Base-by-base conservation (phyloP, 2,329 filamentous ascomycete species). In the Neophaeococcomyces aloes region DNA sequence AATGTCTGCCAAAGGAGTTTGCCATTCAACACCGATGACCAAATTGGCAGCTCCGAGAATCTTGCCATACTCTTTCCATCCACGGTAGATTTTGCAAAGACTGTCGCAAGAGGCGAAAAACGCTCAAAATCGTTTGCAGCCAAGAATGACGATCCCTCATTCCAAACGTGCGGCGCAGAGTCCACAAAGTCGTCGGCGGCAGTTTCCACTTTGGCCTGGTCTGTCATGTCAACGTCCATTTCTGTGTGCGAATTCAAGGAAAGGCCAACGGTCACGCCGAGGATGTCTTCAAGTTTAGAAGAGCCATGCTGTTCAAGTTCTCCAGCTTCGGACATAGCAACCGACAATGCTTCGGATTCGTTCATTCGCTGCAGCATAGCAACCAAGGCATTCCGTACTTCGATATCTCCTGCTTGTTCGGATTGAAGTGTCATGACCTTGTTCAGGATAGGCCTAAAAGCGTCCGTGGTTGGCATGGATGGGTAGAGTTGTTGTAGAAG, bases 211-310 rank as follows among this genome's bases (percentile, higher is more conserved):
- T 54, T 48, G 32, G 53, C 47, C 13, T 38, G 43, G 34, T 57
- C 56, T 23, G 14, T 5, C 8, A 46, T 19, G 18, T 54, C 56
- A 48, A 69, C 69, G 14, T 63, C 65, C 69, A 76, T 76, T 13
- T 68, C 61, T 7, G 66, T 62, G 2, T 66, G 53, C 40, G 69
- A 67, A n/a, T 72, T 66, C 14, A 76, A 61, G 29, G 70, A 59
- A 34, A 74, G 60, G 31, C 81, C 75, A 48, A 88, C 76, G 7
- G 79, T 75, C 7, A 81, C 76, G 44, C 85, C 80, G 15, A 93
- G 69, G 53, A 78, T 81, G 64, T 85, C 73, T 63, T 91, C 84
- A 14, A 91, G 65, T 37, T 79, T 74, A 48, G 86, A 77, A 34
- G 91, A 74, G 55, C 91, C 81, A 47, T 86, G 72, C 10, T 80